Conservation (phyloP, 1,284 basidiomycete genomes). For the Leccinum idahoense region DNA sequence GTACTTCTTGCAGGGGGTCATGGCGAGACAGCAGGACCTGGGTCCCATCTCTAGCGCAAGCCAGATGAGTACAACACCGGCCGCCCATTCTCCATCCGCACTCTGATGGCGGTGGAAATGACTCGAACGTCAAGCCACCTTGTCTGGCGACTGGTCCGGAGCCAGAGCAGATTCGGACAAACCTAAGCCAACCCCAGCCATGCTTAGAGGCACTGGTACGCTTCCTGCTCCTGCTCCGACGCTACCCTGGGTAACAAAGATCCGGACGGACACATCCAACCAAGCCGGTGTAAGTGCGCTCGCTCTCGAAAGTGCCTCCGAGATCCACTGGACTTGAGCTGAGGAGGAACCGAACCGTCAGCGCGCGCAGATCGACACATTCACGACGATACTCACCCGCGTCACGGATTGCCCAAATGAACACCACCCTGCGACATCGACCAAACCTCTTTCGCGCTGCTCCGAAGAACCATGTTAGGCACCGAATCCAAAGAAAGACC, state of each 20-base stretch:
- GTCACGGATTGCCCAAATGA: constrained; percentile 38
- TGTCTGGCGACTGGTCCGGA: constrained; percentile 9
- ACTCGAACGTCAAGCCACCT: constrained; percentile 9
- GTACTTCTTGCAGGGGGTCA: constrained; percentile 52
- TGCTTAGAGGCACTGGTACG: not conserved
- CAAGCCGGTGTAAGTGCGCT: constrained; percentile 19
- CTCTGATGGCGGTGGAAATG: constrained; percentile 6
- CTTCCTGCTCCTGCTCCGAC: not conserved
- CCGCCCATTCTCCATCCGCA: constrained; percentile 18
- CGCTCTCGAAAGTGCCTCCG: constrained; percentile 25
- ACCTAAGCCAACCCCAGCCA: not conserved
- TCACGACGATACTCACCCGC: constrained; percentile 22
- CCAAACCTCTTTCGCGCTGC: constrained; percentile 19
- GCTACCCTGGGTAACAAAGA: constrained; percentile 29
- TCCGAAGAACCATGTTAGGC: constrained; percentile 14
- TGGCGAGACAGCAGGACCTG: constrained; percentile 59
- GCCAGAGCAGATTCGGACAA: constrained; percentile 1
- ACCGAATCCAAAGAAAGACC: not conserved
- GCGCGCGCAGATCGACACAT: no score
- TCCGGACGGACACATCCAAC: constrained; percentile 29
- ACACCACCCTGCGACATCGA: constrained; percentile 28
- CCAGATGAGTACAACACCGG: constrained; percentile 14
- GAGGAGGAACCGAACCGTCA: not conserved
- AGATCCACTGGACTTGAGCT: constrained; percentile 33
- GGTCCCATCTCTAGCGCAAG: constrained; percentile 49